Evolutionary conservation across 1,284 basidiomycete genomes (phyloP).

Genomic region (Retiboletus fuscus): DNA sequence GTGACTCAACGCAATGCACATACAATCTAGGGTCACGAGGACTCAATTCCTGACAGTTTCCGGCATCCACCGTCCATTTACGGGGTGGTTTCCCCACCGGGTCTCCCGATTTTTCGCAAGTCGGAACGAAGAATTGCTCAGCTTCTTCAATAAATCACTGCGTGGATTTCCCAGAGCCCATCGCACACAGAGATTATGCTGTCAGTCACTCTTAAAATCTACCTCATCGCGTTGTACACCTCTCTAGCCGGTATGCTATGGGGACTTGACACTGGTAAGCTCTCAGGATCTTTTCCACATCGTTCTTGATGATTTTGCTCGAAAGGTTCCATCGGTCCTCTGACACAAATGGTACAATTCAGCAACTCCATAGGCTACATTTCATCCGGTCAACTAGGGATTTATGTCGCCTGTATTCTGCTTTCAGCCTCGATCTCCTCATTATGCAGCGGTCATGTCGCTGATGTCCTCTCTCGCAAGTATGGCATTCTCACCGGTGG

Average conservation of each 20-base stretch:
- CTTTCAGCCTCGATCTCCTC: constrained; percentile 61
- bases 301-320: constrained; percentile 1
- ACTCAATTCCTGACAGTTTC: no score
- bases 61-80: not conserved
- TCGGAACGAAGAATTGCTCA: not conserved
- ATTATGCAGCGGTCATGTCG: constrained; percentile 58
- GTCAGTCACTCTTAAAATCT: constrained; percentile 36
- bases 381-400: constrained; percentile 55
- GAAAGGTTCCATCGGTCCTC: constrained; percentile 57
- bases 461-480: constrained; percentile 62
- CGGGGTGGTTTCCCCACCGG: not conserved
- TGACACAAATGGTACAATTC: constrained; percentile 62
- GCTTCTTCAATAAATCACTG: constrained; percentile 6
- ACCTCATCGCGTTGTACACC: constrained; percentile 44
- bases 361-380: constrained; percentile 50
- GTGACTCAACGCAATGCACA: no score
- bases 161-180: not conserved
- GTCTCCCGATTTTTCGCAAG: not conserved
- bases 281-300: not conserved
- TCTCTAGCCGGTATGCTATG: constrained; percentile 49
- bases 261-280: constrained; percentile 48
- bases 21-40: not conserved
- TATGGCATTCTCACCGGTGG: constrained; percentile 58
- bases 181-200: constrained; percentile 26
- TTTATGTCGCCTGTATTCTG: constrained; percentile 60